Evolutionary conservation across 106 monocot species (phyloP).

Genomic region (Posidonia australis): DNA sequence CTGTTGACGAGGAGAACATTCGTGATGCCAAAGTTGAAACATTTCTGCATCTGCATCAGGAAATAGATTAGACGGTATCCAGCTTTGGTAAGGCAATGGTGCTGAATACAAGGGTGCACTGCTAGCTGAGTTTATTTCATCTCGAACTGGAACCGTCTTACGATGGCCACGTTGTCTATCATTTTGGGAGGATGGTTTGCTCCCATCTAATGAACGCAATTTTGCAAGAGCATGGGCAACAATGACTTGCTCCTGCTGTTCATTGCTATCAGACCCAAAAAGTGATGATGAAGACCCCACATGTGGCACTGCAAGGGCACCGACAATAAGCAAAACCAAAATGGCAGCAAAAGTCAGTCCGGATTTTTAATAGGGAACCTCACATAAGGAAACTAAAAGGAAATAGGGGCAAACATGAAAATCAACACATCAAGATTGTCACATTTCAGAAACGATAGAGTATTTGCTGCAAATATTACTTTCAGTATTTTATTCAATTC

Average conservation of each 20-base stretch:
- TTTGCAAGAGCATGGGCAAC: slow-evolving; percentile 28
- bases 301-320: slow-evolving; percentile 7
- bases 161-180: slow-evolving; percentile 9
- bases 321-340: neutral
- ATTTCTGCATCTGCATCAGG: slow-evolving; percentile 20
- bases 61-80: slow-evolving; percentile 19
- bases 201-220: slow-evolving; percentile 13
- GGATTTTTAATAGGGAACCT: too few species aligned
- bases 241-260: slow-evolving; percentile 25
- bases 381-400: neutral
- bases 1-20: slow-evolving; percentile 14
- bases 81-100: slow-evolving; percentile 11
- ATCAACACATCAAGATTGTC: too few species aligned
- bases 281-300: slow-evolving; percentile 20
- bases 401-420: too few species aligned
- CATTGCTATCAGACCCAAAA: slow-evolving; percentile 18
- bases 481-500: neutral
- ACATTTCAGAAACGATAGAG: neutral
- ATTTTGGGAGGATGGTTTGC: slow-evolving; percentile 12
- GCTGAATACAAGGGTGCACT: slow-evolving; percentile 7
- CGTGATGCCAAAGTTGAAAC: slow-evolving; percentile 37
- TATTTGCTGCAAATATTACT: neutral
- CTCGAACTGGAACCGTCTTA: slow-evolving; percentile 4
- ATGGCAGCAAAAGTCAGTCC: neutral
- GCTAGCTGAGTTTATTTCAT: slow-evolving; percentile 4